These are phyloP conservation scores for Alloteropsis semialata DNA, from an alignment of 176 grass and related monocot species.

Conservation along the genomic window DNA sequence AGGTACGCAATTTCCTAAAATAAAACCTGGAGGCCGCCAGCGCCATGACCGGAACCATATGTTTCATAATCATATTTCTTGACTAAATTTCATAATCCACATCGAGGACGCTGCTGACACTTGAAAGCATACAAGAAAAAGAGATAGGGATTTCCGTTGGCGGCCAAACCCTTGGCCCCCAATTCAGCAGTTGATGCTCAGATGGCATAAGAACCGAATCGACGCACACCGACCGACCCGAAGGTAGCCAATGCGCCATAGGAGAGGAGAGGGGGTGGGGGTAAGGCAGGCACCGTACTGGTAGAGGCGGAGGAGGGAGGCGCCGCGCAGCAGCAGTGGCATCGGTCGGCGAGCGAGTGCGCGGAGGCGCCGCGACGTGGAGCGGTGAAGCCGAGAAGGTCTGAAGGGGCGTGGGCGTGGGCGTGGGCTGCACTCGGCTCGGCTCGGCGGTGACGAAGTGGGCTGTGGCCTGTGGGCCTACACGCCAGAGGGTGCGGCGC, in stretches of 20 bases:
- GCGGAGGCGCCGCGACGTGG: slow-evolving; percentile 24
- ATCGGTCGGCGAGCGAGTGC: slow-evolving; percentile 43
- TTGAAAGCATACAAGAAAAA: background rate
- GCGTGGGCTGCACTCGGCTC: background rate
- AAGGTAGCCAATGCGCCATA: slow-evolving; percentile 12
- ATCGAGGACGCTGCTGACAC: background rate
- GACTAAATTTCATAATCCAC: background rate
- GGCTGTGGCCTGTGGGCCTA: too few species aligned
- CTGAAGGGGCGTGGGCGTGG: background rate
- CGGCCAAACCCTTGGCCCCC: slow-evolving; percentile 6
- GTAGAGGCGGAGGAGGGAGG: slow-evolving; percentile 32
- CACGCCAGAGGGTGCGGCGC: background rate
- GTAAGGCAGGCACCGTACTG: background rate
- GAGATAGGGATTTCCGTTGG: background rate
- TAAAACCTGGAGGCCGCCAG: background rate
- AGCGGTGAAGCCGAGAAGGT: background rate
- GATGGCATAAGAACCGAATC: slow-evolving; percentile 26
- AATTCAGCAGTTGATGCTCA: background rate
- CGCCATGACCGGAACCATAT: background rate
- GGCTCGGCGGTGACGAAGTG: background rate
- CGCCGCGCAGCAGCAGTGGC: slow-evolving; percentile 49
- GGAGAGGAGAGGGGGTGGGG: background rate
- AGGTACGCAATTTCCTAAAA: background rate
- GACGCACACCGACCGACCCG: background rate
- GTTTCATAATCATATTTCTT: background rate